Conservation (phyloP, 805 yeast genomes). For the Yamadazyma kitorensis region DNA sequence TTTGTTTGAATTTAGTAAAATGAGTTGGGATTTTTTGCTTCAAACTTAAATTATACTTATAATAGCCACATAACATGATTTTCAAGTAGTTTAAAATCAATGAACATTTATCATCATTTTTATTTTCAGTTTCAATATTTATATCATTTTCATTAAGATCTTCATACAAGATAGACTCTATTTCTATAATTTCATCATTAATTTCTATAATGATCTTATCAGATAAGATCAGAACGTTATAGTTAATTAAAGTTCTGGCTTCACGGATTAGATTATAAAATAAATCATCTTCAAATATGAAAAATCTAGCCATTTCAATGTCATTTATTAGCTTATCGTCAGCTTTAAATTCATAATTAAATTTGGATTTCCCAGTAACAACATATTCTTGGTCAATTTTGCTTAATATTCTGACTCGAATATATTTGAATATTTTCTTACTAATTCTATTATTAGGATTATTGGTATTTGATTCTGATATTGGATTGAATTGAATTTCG, state of each 20-base stretch:
- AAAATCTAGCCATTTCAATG: conserved; percentile 66
- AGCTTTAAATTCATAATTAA: conserved; percentile 19
- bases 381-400: conserved; percentile 52
- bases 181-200: conserved; percentile 64
- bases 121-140: conserved; percentile 9
- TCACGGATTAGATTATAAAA: conserved; percentile 77
- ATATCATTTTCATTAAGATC: conserved; percentile 34
- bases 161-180: conserved; percentile 56
- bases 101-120: conserved; percentile 47
- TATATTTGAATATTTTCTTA: conserved; percentile 42
- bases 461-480: conserved; percentile 21
- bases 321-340: conserved; percentile 39
- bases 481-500: conserved; percentile 31
- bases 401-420: conserved; percentile 58
- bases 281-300: conserved; percentile 85
- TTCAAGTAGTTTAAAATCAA: conserved; percentile 52
- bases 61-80: conserved; percentile 60
- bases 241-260: conserved; percentile 63
- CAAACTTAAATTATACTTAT: conserved; percentile 42
- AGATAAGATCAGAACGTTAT: conserved; percentile 63
- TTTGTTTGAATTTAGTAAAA: conserved; percentile 42
- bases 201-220: conserved; percentile 65
- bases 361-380: conserved; percentile 56
- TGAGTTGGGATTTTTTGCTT: conserved; percentile 48
- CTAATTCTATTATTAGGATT: conserved; percentile 26